Percentiles rank a stretch among this genome's conserved stretches.
These are phyloP conservation scores for Acer yangbiense DNA, from an alignment of 345 rosid species.

Conservation along the genomic window DNA sequence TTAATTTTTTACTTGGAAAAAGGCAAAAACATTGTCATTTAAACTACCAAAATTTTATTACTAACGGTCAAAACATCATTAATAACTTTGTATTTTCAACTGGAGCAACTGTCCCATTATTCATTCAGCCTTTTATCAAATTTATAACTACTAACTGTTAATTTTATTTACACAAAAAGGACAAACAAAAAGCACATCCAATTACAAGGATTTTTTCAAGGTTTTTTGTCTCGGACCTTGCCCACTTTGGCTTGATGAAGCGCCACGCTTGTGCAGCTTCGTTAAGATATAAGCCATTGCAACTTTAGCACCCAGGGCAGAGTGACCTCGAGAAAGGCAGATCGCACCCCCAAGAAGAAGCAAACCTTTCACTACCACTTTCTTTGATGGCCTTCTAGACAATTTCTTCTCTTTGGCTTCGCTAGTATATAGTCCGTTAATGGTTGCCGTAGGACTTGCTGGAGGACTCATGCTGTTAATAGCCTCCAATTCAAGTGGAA, in stretches of 20 bases:
- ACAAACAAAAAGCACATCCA: no score
- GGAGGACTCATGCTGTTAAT: slow-evolving; percentile 16
- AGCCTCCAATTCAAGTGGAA: slow-evolving; percentile 60
- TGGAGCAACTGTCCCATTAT: background rate
- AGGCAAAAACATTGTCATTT: no score
- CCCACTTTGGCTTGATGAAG: slow-evolving; percentile 41
- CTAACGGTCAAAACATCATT: no score
- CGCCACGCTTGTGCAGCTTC: slow-evolving; percentile 60
- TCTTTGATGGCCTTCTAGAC: slow-evolving; percentile 61
- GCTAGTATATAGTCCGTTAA: slow-evolving; percentile 21
- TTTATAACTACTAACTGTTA: background rate
- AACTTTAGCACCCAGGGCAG: slow-evolving; percentile 78
- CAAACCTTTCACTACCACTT: slow-evolving; percentile 63
- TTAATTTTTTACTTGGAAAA: no score
- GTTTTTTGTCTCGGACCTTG: slow-evolving; percentile 23
- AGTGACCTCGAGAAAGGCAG: slow-evolving; percentile 74
- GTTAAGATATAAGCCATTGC: slow-evolving; percentile 80
- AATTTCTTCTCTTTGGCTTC: slow-evolving; percentile 43
- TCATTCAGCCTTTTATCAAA: background rate
- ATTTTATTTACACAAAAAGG: slow-evolving; percentile 11
- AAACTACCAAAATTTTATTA: no score
- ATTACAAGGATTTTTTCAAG: background rate
- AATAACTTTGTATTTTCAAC: no score
- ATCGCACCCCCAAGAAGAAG: slow-evolving; percentile 73
- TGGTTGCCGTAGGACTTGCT: slow-evolving; percentile 19